These are phyloP conservation scores for Pelagomonas calceolata DNA, from an alignment of 108 stramenopile genomes.

Conservation along the genomic window DNA sequence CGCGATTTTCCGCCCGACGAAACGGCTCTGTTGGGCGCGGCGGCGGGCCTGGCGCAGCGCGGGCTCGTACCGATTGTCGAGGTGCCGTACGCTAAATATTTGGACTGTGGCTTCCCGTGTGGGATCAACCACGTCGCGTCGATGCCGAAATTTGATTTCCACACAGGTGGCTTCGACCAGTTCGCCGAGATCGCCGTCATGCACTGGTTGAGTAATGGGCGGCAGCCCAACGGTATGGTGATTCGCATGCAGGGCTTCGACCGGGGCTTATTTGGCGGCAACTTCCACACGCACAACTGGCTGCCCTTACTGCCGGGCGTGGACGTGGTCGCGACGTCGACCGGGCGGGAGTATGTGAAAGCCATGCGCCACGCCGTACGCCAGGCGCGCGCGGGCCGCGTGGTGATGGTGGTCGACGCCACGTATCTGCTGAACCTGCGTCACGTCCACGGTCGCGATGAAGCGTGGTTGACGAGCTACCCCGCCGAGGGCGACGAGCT, in stretches of 20 bases:
- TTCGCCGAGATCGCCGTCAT: slow-evolving; percentile 63
- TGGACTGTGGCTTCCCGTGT: too few relatives aligned
- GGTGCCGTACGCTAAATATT: slow-evolving; percentile 76
- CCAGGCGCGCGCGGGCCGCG: slow-evolving; percentile 55
- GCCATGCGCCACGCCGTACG: slow-evolving; percentile 65
- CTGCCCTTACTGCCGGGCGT: slow-evolving; percentile 69
- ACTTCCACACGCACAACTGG: slow-evolving; percentile 75
- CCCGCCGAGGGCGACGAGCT: slow-evolving; percentile 34
- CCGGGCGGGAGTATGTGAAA: slow-evolving; percentile 61
- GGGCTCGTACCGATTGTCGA: slow-evolving; percentile 68
- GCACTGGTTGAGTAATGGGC: slow-evolving; percentile 55
- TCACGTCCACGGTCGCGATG: slow-evolving; percentile 50
- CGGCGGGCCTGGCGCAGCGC: slow-evolving; percentile 58
- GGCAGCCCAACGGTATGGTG: slow-evolving; percentile 57
- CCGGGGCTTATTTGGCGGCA: slow-evolving; percentile 61
- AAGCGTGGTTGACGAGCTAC: slow-evolving; percentile 51
- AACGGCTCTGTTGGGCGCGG: slow-evolving; percentile 66
- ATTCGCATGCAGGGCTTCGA: slow-evolving; percentile 73
- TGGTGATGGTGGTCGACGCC: slow-evolving; percentile 61
- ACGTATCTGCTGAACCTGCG: slow-evolving; percentile 63
- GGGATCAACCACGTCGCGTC: too few relatives aligned
- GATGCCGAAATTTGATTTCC: too few relatives aligned
- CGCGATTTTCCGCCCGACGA: slow-evolving; percentile 79
- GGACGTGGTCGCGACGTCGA: slow-evolving; percentile 71
- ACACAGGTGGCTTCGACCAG: slow-evolving; percentile 64